Evolutionary conservation across 306 rosid species (phyloP), one percentile per base, ranked within the genome.

Genomic region (Quercus rubra): DNA sequence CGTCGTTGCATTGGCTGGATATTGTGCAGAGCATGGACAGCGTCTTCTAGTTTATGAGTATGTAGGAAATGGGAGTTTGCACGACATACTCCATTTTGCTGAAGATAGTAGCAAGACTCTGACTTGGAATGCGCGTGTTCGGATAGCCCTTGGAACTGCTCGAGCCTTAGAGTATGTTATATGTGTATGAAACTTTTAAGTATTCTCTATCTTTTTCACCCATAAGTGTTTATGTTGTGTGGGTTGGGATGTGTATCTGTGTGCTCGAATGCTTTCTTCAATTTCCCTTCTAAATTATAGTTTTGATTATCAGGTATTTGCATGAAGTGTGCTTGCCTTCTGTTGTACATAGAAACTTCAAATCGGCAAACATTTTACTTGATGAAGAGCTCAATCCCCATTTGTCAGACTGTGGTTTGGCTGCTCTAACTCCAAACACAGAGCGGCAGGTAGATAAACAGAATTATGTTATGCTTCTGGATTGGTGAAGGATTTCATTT

Each of bases 281-380:
- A 46, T 74, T 81, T 71, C 28, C 71, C 73, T 73, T 59, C 78
- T 71, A 27, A 82, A 19, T 33, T 38, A 70, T 49, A 28, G 28
- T 75, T 79, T 77, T 83, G 71, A 78, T 59, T 72, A 38, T 82
- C 88, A 96, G 99, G 91, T 96, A 96, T 88, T 87, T 96, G 98
- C 99, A 96, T 55, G 98, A 96, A 88, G 98, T 96, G 30, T 96
- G 99, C 86, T 87, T 93, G 81, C 99, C 99, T 62, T 91, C 98
- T 6, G 88, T 93, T 77, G 98, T 93, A 59, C 99, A 96, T 86
- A 93, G 99, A 86, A 96, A 96, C 86, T 91, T 96, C 88, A 96
- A 96, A 87, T 91, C 98, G 1, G 94, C 98, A 79, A 96, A 96
- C 83, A 93, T 96, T 81, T 88, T 96, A 82, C 98, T 96, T 2